Evolutionary conservation across 2,329 filamentous ascomycete genomes (phyloP).

Genomic region (Fusarium sp.): DNA sequence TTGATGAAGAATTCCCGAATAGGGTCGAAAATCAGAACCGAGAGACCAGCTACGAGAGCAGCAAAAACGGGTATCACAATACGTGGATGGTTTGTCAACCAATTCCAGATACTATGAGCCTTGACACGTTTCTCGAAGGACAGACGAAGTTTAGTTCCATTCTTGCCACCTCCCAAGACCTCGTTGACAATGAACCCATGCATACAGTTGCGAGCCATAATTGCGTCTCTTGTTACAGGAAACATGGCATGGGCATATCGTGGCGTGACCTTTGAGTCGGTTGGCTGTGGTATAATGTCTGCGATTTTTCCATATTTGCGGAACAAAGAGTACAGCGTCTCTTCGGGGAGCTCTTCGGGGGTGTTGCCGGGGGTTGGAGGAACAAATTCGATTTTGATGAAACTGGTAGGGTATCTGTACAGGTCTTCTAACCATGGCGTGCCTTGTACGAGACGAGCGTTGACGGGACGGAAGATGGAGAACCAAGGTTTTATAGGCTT

Average conservation of each 20-base stretch:
- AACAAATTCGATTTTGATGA: slow-evolving; percentile 86
- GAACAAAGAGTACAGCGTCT: slow-evolving; percentile 87
- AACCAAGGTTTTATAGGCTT: slow-evolving; percentile 88
- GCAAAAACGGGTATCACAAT: slow-evolving; percentile 87
- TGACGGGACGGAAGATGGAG: slow-evolving; percentile 79
- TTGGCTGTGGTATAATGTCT: slow-evolving; percentile 83
- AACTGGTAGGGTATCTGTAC: slow-evolving; percentile 78
- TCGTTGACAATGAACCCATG: slow-evolving; percentile 82
- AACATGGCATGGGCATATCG: slow-evolving; percentile 85
- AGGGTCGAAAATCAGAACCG: slow-evolving; percentile 91
- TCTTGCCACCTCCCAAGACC: slow-evolving; percentile 75
- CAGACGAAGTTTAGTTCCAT: slow-evolving; percentile 79
- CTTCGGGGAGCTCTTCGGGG: slow-evolving; percentile 83
- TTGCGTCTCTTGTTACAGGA: slow-evolving; percentile 74
- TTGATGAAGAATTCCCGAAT: slow-evolving; percentile 94
- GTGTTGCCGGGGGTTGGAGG: slow-evolving; percentile 75
- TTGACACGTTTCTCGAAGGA: slow-evolving; percentile 85
- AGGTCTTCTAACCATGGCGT: slow-evolving; percentile 95
- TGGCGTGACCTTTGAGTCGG: slow-evolving; percentile 86
- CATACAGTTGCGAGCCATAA: slow-evolving; percentile 91
- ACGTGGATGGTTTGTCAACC: slow-evolving; percentile 84
- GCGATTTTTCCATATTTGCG: slow-evolving; percentile 89
- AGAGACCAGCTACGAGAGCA: slow-evolving; percentile 82
- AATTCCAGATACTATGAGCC: slow-evolving; percentile 83
- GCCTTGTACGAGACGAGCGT: slow-evolving; percentile 78